phyloP scores from a whole-genome alignment of 306 rosid genomes.

The Delonix regia region DNA sequence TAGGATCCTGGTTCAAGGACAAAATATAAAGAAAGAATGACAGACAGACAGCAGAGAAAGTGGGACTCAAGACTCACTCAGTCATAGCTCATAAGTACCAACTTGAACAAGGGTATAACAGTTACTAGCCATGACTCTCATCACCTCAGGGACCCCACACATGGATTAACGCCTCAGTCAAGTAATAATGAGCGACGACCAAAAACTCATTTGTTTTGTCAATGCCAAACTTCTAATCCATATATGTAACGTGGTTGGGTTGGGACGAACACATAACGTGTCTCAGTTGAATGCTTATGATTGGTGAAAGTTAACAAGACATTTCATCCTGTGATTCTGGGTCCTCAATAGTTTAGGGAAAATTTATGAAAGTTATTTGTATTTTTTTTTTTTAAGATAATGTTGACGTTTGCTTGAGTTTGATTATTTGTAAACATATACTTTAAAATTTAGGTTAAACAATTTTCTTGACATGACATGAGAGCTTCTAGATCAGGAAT shows the following conservation, averaged over 20 bases:
- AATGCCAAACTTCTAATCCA: neutral
- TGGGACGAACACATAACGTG: neutral
- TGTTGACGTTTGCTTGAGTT: neutral
- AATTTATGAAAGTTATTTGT: neutral
- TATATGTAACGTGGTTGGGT: neutral
- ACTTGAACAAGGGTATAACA: slow-evolving; percentile 22
- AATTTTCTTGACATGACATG: neutral
- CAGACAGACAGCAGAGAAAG: neutral
- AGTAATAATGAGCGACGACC: slow-evolving; percentile 24
- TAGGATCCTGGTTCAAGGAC: too few species aligned
- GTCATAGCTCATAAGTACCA: slow-evolving; percentile 1
- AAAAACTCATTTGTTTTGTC: slow-evolving; percentile 11
- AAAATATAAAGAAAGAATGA: neutral
- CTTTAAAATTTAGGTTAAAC: neutral
- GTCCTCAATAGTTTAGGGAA: neutral
- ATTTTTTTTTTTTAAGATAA: neutral
- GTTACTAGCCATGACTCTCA: slow-evolving; percentile 34
- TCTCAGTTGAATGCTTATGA: neutral
- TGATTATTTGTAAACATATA: neutral
- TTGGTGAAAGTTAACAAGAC: slow-evolving; percentile 2
- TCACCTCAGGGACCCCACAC: neutral
- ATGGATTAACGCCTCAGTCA: slow-evolving; percentile 31
- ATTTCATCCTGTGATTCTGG: slow-evolving; percentile 14
- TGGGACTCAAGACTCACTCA: neutral
- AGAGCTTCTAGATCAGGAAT: neutral